phyloP scores from a whole-genome alignment of 2,329 filamentous ascomycete genomes.

The Plenodomus tracheiphilus region DNA sequence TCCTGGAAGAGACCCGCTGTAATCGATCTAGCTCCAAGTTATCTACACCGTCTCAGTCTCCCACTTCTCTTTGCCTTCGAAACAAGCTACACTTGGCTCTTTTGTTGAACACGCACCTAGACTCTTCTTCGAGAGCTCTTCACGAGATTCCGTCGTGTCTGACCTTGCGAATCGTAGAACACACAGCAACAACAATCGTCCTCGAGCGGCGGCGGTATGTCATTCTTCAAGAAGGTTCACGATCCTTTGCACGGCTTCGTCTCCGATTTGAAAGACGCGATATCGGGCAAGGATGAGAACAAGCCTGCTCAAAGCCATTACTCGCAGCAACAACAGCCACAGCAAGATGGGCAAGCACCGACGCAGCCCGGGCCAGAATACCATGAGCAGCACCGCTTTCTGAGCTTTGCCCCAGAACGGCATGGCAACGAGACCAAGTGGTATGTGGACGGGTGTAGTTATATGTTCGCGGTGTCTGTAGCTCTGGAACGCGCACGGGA shows the following conservation, averaged over 20 bases:
- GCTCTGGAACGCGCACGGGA: conserved; percentile 77
- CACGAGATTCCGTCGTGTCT: conserved; percentile 1
- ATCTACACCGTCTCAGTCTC: conserved; percentile 7
- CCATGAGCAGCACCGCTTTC: conserved; percentile 55
- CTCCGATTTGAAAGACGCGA: conserved; percentile 54
- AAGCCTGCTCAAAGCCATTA: conserved; percentile 41
- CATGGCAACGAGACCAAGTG: conserved; percentile 77
- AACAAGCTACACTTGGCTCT: neutral
- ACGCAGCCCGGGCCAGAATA: conserved; percentile 41
- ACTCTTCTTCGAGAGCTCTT: neutral
- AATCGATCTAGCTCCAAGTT: conserved; percentile 15
- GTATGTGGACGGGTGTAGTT: conserved; percentile 72
- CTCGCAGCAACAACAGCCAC: neutral
- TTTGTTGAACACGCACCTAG: neutral
- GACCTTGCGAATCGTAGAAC: conserved; percentile 13
- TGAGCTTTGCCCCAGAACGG: conserved; percentile 72
- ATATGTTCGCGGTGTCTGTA: conserved; percentile 82
- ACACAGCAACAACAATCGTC: conserved; percentile 33
- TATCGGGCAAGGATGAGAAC: conserved; percentile 53
- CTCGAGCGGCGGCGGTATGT: conserved; percentile 40
- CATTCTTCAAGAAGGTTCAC: conserved; percentile 60
- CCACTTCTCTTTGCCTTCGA: conserved; percentile 5
- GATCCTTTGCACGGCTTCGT: conserved; percentile 56
- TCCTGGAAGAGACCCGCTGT: conserved; percentile 14
- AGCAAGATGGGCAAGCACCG: conserved; percentile 21